Base-by-base conservation (phyloP, 2,329 filamentous ascomycete species). In the Cladosporium sp. region DNA sequence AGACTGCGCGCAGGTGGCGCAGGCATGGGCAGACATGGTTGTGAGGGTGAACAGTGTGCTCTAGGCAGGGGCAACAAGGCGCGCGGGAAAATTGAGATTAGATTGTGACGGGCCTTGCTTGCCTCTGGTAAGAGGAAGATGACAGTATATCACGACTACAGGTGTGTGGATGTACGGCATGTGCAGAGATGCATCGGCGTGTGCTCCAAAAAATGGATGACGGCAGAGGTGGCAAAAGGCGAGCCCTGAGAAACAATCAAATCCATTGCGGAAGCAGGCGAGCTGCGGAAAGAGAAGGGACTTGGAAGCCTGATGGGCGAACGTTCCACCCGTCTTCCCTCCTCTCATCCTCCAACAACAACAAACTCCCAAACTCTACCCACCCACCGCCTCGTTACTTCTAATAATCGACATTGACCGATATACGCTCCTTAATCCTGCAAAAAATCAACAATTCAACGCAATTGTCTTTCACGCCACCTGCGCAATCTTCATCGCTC, bases 1-100 rank as follows among this genome's bases (percentile, higher is more conserved):
- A 26, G 66, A 37, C 16, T 71, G 69, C 16, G 75, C 75, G 66
- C 75, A 76, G 14, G 74, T 76, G 33, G 75, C 74, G 68, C 75
- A 76, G 11, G 73, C 69, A 61, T 66, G 53, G 52, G 65, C 35
- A 37, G 63, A 52, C 63, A 65, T 65, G 63, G 31, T 40, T 33
- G n/a, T 21, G 28, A 31, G 16, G 18, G 18, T 31, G 26, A 28
- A 31, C 29, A n/a, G 31, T 18, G 52, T 33, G 26, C 33, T 35
- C 33, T 35, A 35, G 33, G 28, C 29, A n/a, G 18, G 28, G 18
- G 10, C 26, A 55, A 31, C 18, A 55, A 55, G 28, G 18, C 29
- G n/a, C 52, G 28, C 3, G 11, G 33, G 33, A 14, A 35, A 14
- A 35, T 14, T 14, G 33, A 14, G 33, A 14, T 35, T 16, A 35